Conservation (phyloP, 2,329 filamentous ascomycete genomes). For the Fusarium sp. region DNA sequence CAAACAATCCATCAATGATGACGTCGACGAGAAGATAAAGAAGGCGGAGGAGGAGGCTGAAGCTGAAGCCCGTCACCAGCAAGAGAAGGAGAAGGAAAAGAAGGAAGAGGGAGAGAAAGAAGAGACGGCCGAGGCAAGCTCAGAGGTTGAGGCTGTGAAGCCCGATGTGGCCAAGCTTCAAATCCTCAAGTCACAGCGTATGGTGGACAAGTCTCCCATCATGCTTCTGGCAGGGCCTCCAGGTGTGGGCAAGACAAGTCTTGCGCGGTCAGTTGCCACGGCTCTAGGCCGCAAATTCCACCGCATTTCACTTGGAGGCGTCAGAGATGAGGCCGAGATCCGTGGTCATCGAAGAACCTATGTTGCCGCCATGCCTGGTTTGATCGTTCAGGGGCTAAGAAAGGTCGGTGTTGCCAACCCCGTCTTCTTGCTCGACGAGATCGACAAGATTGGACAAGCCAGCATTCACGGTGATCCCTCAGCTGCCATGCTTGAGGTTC, state of each 20-base stretch:
- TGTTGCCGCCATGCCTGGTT: slow-evolving; percentile 97
- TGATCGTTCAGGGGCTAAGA: slow-evolving; percentile 92
- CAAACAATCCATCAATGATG: slow-evolving; percentile 90
- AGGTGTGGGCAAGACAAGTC: slow-evolving; percentile 94
- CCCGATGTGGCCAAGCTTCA: slow-evolving; percentile 72
- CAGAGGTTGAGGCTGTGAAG: slow-evolving; percentile 45
- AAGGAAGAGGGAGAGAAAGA: not conserved
- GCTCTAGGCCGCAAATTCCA: slow-evolving; percentile 96
- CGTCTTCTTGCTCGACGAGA: slow-evolving; percentile 95
- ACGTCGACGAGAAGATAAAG: slow-evolving; percentile 82
- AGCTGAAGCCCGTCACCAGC: slow-evolving; percentile 40
- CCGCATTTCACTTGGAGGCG: slow-evolving; percentile 93
- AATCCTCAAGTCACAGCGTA: slow-evolving; percentile 81
- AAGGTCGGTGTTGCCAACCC: slow-evolving; percentile 97
- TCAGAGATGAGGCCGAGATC: slow-evolving; percentile 96
- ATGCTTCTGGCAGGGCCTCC: slow-evolving; percentile 92
- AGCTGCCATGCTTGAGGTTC: slow-evolving; percentile 96
- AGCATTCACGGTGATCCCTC: slow-evolving; percentile 97
- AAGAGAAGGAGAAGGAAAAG: slow-evolving; percentile 6
- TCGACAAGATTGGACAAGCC: slow-evolving; percentile 92
- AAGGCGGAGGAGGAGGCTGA: slow-evolving; percentile 69
- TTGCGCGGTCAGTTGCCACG: slow-evolving; percentile 92
- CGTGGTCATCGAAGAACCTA: slow-evolving; percentile 95
- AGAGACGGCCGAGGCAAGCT: slow-evolving; percentile 27
- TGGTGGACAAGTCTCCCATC: slow-evolving; percentile 96